Conservation (phyloP, 345 rosid species). For the Dovyalis caffra region DNA sequence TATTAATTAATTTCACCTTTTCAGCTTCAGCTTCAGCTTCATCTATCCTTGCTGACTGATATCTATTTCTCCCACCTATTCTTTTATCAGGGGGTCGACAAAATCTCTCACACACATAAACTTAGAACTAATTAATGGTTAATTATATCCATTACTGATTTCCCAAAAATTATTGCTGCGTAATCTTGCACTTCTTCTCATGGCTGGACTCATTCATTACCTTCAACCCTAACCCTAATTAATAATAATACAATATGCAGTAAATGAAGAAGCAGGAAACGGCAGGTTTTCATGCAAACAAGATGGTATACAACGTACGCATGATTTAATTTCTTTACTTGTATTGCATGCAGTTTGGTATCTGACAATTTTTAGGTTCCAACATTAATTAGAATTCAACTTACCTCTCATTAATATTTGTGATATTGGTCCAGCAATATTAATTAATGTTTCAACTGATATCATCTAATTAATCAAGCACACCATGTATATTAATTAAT, state of each 20-base stretch:
- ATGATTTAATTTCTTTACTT: neutral
- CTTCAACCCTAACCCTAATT: neutral
- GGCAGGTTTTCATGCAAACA: neutral
- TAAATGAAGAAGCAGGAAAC: constrained; percentile 9
- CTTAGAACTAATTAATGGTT: too few species aligned
- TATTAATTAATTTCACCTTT: too few species aligned
- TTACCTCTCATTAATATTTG: neutral
- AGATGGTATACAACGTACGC: neutral
- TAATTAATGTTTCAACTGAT: neutral
- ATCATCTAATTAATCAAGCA: neutral
- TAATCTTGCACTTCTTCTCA: neutral
- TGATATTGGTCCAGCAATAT: neutral
- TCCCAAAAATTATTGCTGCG: too few species aligned
- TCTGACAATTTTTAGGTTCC: constrained; percentile 2
- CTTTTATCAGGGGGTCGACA: too few species aligned
- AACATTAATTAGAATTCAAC: neutral
- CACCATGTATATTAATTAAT: too few species aligned
- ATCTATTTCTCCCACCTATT: too few species aligned
- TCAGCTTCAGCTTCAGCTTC: too few species aligned
- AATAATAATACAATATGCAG: neutral
- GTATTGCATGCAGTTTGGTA: neutral
- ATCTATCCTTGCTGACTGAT: too few species aligned
- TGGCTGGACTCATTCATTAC: neutral
- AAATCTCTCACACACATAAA: too few species aligned
- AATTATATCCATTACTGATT: too few species aligned